Conservation (phyloP, 192 early-diverging fungal species). For the Coemansia sp. region DNA sequence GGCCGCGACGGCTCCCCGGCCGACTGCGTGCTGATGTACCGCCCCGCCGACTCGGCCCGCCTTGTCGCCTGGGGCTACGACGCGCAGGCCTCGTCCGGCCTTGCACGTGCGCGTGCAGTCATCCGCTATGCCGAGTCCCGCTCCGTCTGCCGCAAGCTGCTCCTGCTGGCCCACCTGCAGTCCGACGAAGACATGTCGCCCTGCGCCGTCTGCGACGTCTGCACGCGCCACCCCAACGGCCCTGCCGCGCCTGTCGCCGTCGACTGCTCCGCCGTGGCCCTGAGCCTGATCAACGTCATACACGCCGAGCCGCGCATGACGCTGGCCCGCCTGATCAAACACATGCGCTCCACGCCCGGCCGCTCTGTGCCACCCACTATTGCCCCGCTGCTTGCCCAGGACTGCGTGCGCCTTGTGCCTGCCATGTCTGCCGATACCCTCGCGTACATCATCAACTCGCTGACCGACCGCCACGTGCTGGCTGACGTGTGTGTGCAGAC, state of each 20-base stretch:
- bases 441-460: constrained; percentile 58
- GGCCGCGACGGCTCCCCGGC: constrained; percentile 68
- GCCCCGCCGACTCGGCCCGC: constrained; percentile 60
- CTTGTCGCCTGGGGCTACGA: constrained; percentile 61
- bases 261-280: constrained; percentile 47
- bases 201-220: constrained; percentile 25
- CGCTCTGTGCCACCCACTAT: constrained; percentile 22
- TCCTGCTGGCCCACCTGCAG: constrained; percentile 40
- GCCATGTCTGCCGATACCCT: constrained; percentile 35
- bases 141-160: constrained; percentile 58
- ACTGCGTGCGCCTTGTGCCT: constrained; percentile 10
- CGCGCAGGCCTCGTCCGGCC: constrained; percentile 54
- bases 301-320: constrained; percentile 33
- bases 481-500: constrained; percentile 63
- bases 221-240: not conserved
- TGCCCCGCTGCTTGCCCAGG: constrained; percentile 28
- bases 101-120: constrained; percentile 61
- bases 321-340: constrained; percentile 31
- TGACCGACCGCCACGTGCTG: constrained; percentile 54
- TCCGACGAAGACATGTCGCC: constrained; percentile 14
- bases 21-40: constrained; percentile 68
- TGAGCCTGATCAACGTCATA: constrained; percentile 24
- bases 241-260: constrained; percentile 10
- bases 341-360: constrained; percentile 23
- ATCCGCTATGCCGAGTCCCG: constrained; percentile 63